Evolutionary conservation across 2,329 filamentous ascomycete genomes (phyloP), one percentile per base, ranked within the genome.

Genomic region (Arthrobotrys iridis): DNA sequence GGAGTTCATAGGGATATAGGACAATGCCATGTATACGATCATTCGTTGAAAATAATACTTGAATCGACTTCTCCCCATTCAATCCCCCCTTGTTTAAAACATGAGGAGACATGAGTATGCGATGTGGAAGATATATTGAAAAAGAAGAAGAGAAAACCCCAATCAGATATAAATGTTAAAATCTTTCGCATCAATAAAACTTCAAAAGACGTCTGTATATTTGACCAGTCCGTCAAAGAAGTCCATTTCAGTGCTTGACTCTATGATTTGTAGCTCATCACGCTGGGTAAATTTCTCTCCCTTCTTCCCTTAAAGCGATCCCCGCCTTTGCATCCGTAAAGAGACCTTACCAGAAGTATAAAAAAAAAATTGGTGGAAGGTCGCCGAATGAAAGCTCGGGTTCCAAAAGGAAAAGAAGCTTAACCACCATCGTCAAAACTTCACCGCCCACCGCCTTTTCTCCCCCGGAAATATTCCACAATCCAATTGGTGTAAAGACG

Each of bases 211-310:
- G 71, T 45, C 71, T 75, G 71, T 75, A 75, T 75, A 75, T 75
- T 67, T 75, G 63, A 70, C 71, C 71, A 75, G 71, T 75, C 71
- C 71, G 52, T 20, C 62, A 37, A 50, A 33, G 59, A 48, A 26
- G 46, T 46, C 68, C 74, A 62, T 52, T 62, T 97, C 92, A 91
- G 93, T 92, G 93, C 93, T 97, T 97, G 93, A 97, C 93, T 97
- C 93, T 96, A 93, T 93, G 85, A 86, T 88, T 74, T 52, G 45
- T 86, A 90, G 88, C 88, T 97, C 93, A 97, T 97, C 93, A 97
- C 87, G 80, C 90, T 67, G 48, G 65, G 59, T 50, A 41, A n/a
- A n/a, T n/a, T 50, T 30, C 33, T 30, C 10, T 59, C 60, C 28
- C 28, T 35, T 35, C 18, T 15, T 30, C 15, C 62, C 57, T 24